Evolutionary conservation across 2,329 filamentous ascomycete species (phyloP).

Genomic region (Metarhizium rileyi): DNA sequence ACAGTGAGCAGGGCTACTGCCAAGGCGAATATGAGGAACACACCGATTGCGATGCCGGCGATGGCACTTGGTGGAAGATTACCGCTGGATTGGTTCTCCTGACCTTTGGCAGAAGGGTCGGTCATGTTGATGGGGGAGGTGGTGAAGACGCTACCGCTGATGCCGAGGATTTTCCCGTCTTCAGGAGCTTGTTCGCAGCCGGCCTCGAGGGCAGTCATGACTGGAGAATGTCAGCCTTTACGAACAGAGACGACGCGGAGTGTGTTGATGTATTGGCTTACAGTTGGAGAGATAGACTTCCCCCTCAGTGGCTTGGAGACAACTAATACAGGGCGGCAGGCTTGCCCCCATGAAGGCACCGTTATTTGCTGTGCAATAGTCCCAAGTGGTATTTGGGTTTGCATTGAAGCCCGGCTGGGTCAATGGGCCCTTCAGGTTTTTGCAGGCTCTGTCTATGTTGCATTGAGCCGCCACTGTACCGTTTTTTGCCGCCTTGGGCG

Average conservation of each 20-base stretch:
- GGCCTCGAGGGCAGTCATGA: conserved; percentile 36
- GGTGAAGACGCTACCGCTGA: conserved; percentile 35
- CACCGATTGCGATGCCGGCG: conserved; percentile 42
- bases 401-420: conserved; percentile 19
- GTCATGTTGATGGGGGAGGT: conserved; percentile 29
- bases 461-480: conserved; percentile 31
- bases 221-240: conserved; percentile 18
- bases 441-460: conserved; percentile 30
- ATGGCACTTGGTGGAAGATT: conserved; percentile 39
- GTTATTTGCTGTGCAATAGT: conserved; percentile 33
- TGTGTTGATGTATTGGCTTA: conserved; percentile 18
- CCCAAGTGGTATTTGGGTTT: conserved; percentile 18
- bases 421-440: conserved; percentile 28
- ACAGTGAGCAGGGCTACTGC: conserved; percentile 34
- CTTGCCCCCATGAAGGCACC: conserved; percentile 20
- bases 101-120: conserved; percentile 15
- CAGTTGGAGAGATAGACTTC: conserved; percentile 40
- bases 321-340: conserved; percentile 30
- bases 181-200: conserved; percentile 37
- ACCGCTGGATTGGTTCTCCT: conserved; percentile 15
- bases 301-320: conserved; percentile 29
- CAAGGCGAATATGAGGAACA: conserved; percentile 31
- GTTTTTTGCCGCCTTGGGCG: conserved; percentile 20
- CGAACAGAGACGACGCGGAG: conserved; percentile 8
- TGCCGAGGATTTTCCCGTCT: conserved; percentile 26